Base-by-base conservation (phyloP, 352 stramenopile genomes). In the Phytophthora uliginosa region DNA sequence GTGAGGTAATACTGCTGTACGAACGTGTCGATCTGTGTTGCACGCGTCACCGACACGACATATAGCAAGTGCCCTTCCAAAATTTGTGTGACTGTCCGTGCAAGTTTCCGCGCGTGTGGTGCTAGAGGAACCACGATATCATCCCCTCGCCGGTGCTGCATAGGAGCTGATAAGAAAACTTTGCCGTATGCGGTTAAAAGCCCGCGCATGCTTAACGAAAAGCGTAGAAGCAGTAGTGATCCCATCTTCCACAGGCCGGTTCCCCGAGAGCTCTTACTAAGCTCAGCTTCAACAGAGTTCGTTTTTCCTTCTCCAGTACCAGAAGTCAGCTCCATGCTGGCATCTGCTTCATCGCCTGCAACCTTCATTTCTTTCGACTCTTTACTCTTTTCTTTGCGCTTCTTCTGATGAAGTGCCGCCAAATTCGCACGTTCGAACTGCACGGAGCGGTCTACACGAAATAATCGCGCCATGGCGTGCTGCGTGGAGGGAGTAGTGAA, bases 161-260 rank as follows among this genome's bases (percentile, higher is more conserved):
- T 71, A 8, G 88, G 78, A 15, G 81, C 63, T 17, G 85, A 81
- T 18, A 96, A 53, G 17, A 96, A 90, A 9, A 86, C 81, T 52
- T 94, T 95, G 17, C 77, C 84, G 52, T 92, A 93, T 45, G 74
- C 80, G 48, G 78, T 71, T 45, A 95, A 67, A 12, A 97, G 73
- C 12, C 77, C 86, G 24, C 90, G 84, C 68, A 90, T 85, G 18
- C 88, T 89, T 8, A 94, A 53, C 12, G 84, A 86, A 71, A 96
- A 97, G 22, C 90, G 90, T 20, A 97, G 71, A 45, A 96, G 69
- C 13, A 97, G 66, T 15, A 97, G 52, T 17, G 88, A 95, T 7
- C 86, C 88, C 56, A 96, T 71, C 77, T 95, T 95, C 88, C 89
- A 96, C n/a, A 95, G 31, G 7, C 81, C 80, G 26, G 72, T 73